Base-by-base conservation (phyloP, 495 filamentous ascomycete species). In the Talaromyces stipitatus region DNA sequence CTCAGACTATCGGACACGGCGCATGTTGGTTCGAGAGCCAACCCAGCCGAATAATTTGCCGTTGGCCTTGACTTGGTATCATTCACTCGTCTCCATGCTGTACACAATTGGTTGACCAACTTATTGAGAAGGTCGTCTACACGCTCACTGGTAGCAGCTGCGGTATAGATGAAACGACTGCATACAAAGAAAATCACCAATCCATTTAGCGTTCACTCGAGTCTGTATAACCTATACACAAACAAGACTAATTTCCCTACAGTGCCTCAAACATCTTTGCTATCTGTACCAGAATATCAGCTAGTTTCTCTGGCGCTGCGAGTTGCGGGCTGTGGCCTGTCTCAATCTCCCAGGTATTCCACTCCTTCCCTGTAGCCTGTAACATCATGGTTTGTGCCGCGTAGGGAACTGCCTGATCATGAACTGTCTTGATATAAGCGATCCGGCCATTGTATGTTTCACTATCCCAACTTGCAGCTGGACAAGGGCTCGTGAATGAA, bases 301-400 rank as follows among this genome's bases (percentile, higher is more conserved):
- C 41, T 24, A 67, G 50, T 46, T 56, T 62, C 57, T 61, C 61
- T 30, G 57, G 52, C 50, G 52, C 50, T 18, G 54, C 54, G 9
- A 64, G 46, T 26, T 64, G 60, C 20, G 60, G 52, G 20, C 60
- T 57, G 50, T 64, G 60, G 9, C 54, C 62, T 32, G 51, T 54
- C 22, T 54, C 51, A 26, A 69, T 61, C 16, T 69, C 62, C 22
- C 58, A 60, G 24, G 64, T 59, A 32, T 62, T 62, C 61, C 62
- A 69, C 28, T 57, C 5, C 54, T 61, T 26, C 48, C 58, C 43
- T 2, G 61, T 64, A 7, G 59, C 61, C 0, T 60, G 51, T 46
- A 65, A 61, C 64, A 69, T 69, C 0, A 57, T 61, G 10, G 50
- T 60, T 33, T 69, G 66, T n/a, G 64, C 62, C 32, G 61, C 61